These are phyloP conservation scores for Saitozyma podzolica DNA, from an alignment of 768 basidiomycete species.

Conservation along the genomic window DNA sequence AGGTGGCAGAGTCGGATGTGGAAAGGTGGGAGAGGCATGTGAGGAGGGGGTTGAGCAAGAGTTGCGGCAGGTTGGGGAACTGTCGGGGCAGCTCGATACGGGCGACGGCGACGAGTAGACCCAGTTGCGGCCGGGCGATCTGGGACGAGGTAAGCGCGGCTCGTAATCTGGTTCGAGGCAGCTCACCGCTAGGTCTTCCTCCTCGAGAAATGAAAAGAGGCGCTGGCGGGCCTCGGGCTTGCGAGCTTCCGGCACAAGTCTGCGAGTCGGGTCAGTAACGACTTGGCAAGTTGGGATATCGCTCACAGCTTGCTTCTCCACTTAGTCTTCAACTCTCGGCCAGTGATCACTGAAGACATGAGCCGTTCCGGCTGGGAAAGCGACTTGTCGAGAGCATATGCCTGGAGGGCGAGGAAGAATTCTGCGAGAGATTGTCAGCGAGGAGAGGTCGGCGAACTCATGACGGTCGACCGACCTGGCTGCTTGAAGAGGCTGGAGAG, in stretches of 20 bases:
- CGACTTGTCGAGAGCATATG: conserved; percentile 31
- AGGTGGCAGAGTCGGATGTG: conserved; percentile 9
- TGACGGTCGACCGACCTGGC: conserved; percentile 29
- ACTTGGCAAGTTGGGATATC: background rate
- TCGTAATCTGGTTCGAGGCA: background rate
- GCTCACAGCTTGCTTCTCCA: conserved; percentile 51
- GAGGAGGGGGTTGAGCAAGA: conserved; percentile 43
- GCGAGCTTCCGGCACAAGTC: conserved; percentile 42
- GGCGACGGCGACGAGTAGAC: conserved; percentile 41
- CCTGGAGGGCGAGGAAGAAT: conserved; percentile 44
- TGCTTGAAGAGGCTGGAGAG: conserved; percentile 41
- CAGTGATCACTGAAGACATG: conserved; percentile 44
- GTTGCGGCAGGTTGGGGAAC: conserved; percentile 44
- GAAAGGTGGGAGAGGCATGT: conserved; percentile 36
- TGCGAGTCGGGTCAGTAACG: conserved; percentile 1
- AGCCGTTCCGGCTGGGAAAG: conserved; percentile 39
- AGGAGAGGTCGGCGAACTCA: background rate
- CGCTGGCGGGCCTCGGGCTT: conserved; percentile 45
- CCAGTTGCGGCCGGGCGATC: conserved; percentile 50
- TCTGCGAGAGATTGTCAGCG: conserved; percentile 17
- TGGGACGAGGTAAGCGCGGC: conserved; percentile 6
- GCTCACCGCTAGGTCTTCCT: conserved; percentile 39
- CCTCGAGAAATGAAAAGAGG: conserved; percentile 48
- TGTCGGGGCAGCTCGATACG: conserved; percentile 45
- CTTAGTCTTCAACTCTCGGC: conserved; percentile 49